Evolutionary conservation across 345 rosid genomes (phyloP).

Genomic region (Pelargonium nanum): DNA sequence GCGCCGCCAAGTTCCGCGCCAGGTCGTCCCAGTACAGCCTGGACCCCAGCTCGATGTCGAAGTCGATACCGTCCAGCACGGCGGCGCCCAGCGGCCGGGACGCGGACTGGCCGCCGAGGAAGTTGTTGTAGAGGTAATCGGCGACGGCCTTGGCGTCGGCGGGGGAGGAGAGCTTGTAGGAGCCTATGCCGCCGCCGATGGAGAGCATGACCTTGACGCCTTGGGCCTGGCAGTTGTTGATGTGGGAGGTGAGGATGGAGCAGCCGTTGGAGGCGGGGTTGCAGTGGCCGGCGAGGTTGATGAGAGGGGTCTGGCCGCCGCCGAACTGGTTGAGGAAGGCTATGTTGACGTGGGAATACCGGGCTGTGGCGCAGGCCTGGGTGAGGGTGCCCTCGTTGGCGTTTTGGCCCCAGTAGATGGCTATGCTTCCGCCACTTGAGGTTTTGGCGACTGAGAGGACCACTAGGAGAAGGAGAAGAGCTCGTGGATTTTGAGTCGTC

Average conservation of each 20-base stretch:
- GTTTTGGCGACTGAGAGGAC: neutral
- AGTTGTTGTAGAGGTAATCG: constrained; percentile 17
- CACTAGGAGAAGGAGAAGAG: constrained; percentile 14
- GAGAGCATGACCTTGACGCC: constrained; percentile 57
- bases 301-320: constrained; percentile 30
- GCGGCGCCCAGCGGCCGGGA: constrained; percentile 44
- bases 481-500: neutral
- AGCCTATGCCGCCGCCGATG: constrained; percentile 42
- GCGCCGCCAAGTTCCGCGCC: constrained; percentile 23
- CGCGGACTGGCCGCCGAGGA: constrained; percentile 11
- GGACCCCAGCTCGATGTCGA: constrained; percentile 37
- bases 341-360: constrained; percentile 35
- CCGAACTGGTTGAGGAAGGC: constrained; percentile 51
- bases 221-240: constrained; percentile 30
- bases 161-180: constrained; percentile 34
- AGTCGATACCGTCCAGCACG: constrained; percentile 48
- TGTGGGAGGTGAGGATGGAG: constrained; percentile 19
- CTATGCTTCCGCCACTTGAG: constrained; percentile 21
- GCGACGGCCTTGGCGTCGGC: constrained; percentile 33
- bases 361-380: constrained; percentile 35
- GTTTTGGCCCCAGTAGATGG: constrained; percentile 48
- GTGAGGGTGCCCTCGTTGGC: constrained; percentile 43
- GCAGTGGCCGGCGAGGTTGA: constrained; percentile 58
- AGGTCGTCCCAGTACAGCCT: constrained; percentile 35
- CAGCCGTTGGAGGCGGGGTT: constrained; percentile 32